Conservation (phyloP, 768 basidiomycete species). For the Pleurotus citrinopileatus region DNA sequence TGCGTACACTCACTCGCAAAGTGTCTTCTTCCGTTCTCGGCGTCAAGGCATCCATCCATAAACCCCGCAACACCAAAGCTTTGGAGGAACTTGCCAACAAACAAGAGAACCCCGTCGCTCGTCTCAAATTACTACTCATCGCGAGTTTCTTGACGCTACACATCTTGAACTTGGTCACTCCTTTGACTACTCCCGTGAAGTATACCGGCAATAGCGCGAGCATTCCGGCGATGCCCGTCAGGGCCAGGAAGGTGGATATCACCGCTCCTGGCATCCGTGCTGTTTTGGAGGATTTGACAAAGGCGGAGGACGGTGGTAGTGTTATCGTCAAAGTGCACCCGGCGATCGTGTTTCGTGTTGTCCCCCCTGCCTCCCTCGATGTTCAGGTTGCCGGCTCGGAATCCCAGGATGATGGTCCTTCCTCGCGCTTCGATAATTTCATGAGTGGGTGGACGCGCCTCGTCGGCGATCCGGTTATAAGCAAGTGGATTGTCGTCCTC, state of each 20-base stretch:
- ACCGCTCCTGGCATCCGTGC: conserved; percentile 55
- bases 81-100: conserved; percentile 35
- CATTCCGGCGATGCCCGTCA: conserved; percentile 20
- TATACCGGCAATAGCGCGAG: conserved; percentile 17
- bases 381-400: conserved; percentile 1
- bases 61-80: conserved; percentile 13
- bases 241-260: conserved; percentile 64
- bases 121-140: conserved; percentile 89
- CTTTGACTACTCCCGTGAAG: conserved; percentile 65
- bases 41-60: conserved; percentile 41
- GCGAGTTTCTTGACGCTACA: conserved; percentile 90
- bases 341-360: conserved; percentile 53
- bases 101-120: conserved; percentile 77
- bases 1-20: conserved; percentile 12
- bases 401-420: conserved; percentile 23
- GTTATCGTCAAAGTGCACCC: conserved; percentile 62
- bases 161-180: conserved; percentile 89
- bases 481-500: conserved; percentile 91
- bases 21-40: conserved; percentile 29
- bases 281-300: conserved; percentile 57
- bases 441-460: conserved; percentile 89
- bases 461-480: conserved; percentile 91
- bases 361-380: conserved; percentile 25
- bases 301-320: conserved; percentile 29
- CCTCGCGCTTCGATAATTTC: conserved; percentile 65